A percentile compares a stretch with the other conserved stretches of the same genome.
Conservation (phyloP, 2,329 filamentous ascomycete species). For the Monascus ruber region DNA sequence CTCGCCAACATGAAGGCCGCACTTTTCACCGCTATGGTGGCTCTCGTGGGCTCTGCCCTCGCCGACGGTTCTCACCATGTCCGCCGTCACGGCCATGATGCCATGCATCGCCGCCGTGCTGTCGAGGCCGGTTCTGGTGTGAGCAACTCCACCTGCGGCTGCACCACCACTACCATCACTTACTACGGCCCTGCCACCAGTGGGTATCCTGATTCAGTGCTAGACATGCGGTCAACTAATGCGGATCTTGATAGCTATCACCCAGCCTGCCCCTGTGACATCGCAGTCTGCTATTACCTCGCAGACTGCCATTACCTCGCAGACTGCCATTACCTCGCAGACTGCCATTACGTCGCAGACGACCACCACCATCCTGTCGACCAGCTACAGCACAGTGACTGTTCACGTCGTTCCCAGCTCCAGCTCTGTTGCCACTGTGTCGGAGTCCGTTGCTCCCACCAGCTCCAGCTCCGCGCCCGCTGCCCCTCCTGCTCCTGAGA, state of each 20-base stretch:
- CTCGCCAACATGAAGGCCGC: constrained; percentile 60
- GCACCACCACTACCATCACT: constrained; percentile 64
- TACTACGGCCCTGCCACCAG: constrained; percentile 55
- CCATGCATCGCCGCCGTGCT: constrained; percentile 47
- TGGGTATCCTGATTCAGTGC: constrained; percentile 25
- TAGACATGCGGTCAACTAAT: not conserved
- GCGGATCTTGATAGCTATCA: constrained; percentile 7
- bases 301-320: constrained; percentile 9
- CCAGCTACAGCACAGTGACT: constrained; percentile 28
- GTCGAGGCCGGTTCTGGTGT: constrained; percentile 25
- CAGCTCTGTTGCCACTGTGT: not conserved
- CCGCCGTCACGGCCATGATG: constrained; percentile 42
- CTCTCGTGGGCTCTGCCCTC: constrained; percentile 39
- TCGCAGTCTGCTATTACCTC: constrained; percentile 12
- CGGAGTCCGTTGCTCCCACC: constrained; percentile 2
- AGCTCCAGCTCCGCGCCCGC: constrained; percentile 11
- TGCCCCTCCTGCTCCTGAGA: constrained; percentile 5
- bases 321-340: constrained; percentile 12
- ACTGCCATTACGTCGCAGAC: constrained; percentile 12
- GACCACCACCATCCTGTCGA: constrained; percentile 26
- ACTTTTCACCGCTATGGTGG: constrained; percentile 50
- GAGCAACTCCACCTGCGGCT: constrained; percentile 42
- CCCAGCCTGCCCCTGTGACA: not conserved
- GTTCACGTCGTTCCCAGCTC: constrained; percentile 15
- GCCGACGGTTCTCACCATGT: constrained; percentile 42